Evolutionary conservation across 179 eudicot species (phyloP), one percentile per base, ranked within the genome.

Genomic region (Gypsophila paniculata): DNA sequence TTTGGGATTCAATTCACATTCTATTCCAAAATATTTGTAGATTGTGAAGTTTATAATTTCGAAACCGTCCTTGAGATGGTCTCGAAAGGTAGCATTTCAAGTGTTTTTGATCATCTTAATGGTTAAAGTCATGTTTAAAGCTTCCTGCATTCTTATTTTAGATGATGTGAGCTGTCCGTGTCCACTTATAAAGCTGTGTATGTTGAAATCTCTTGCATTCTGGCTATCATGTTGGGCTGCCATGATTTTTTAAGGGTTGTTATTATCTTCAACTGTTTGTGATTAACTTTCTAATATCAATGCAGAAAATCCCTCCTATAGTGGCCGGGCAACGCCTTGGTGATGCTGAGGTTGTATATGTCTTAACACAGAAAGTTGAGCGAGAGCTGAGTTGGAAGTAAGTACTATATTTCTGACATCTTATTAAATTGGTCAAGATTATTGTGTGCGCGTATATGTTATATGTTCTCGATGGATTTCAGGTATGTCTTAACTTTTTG

Each of bases 61-160:
- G 99, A 97, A 72, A 80, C 99, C 42, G 97, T 95, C 51, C 78
- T 92, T 76, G 95, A 95, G 86, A 95, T 95, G 99, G 99, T 95
- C 17, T 46, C 93, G 97, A 86, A 95, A 90, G 97, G 99, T 95
- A n/a, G 18, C 49, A 23, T 7, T 26, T 64, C 26, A 61, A 73
- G 34, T 59, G 61, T 46, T 46, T 42, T 42, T 42, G 2, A 9
- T 42, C 46, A 42, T 42, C 46, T 42, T 42, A 2, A 42, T 42
- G 46, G 2, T 42, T 53, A 4, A 49, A 32, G 46, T 68, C 29
- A 18, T 55, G 55, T n/a, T n/a, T n/a, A n/a, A n/a, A n/a, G n/a
- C n/a, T n/a, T n/a, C n/a, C 67, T n/a, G n/a, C n/a, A 19, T 48
- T 34, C 13, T 2, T 22, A n/a, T 62, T 42, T 60, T 10, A 1